Evolutionary conservation across 306 rosid genomes (phyloP).

Genomic region (Acacia crassicarpa): DNA sequence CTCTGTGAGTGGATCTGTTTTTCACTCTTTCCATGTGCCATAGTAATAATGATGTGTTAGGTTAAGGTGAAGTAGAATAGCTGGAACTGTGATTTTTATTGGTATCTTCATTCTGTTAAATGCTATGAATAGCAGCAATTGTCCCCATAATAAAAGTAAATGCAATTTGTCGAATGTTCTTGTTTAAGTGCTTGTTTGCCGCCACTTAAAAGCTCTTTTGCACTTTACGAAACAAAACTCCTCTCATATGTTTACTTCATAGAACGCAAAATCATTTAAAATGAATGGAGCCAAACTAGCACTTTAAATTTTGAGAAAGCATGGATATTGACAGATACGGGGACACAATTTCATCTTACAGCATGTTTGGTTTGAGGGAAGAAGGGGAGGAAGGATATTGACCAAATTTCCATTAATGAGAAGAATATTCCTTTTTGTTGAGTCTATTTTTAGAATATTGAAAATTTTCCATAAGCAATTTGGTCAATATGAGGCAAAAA

Average conservation of each 20-base stretch:
- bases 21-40: background rate
- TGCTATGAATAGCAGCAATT: background rate
- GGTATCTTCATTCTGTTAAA: background rate
- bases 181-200: background rate
- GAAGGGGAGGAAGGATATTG: no score
- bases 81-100: background rate
- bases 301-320: background rate
- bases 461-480: no score
- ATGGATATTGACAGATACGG: background rate
- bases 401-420: no score
- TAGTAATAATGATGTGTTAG: background rate
- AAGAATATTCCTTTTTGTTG: no score
- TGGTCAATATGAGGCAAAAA: no score
- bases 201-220: no score
- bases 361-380: no score
- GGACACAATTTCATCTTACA: background rate
- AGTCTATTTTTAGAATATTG: no score
- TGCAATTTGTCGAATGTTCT: background rate
- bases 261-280: no score
- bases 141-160: background rate
- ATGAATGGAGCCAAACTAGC: no score
- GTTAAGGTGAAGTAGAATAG: background rate
- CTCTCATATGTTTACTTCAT: no score
- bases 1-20: constrained; percentile 52
- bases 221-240: background rate